phyloP scores from a whole-genome alignment of 352 stramenopile species.

The Globisporangium viniferum region DNA sequence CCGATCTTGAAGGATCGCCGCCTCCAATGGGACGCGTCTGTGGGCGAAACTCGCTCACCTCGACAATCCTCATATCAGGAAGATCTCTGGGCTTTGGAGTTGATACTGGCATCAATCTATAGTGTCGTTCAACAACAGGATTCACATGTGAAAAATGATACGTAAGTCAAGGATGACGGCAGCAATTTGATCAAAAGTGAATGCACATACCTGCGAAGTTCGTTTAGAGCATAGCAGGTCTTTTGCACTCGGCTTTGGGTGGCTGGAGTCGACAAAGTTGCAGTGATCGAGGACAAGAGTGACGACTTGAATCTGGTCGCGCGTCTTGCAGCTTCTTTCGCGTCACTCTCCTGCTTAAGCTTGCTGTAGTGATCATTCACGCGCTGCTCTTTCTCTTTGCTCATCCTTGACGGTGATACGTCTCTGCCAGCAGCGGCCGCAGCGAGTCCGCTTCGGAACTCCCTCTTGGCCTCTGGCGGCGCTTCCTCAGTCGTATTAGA shows the following conservation, averaged over 20 bases:
- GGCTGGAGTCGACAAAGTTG: constrained; percentile 13
- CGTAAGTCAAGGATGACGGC: neutral
- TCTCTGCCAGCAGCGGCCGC: neutral
- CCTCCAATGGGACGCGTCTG: constrained; percentile 12
- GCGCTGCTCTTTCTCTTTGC: constrained; percentile 47
- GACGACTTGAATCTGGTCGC: constrained; percentile 53
- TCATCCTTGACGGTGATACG: constrained; percentile 14
- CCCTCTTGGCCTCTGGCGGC: constrained; percentile 3
- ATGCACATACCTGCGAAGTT: constrained; percentile 46
- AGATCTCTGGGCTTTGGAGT: constrained; percentile 47
- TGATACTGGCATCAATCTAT: constrained; percentile 30
- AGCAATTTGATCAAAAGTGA: neutral
- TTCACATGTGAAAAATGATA: neutral
- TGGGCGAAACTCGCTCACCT: constrained; percentile 48
- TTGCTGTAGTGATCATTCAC: constrained; percentile 53
- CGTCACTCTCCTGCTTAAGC: constrained; percentile 49
- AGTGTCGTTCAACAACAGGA: neutral
- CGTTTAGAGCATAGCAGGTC: constrained; percentile 44
- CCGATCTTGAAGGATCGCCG: constrained; percentile 8
- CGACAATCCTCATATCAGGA: constrained; percentile 64
- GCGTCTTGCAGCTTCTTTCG: constrained; percentile 36
- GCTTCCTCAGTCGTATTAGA: constrained; percentile 14
- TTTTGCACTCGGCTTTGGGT: constrained; percentile 34
- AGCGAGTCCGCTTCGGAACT: constrained; percentile 8
- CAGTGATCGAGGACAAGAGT: constrained; percentile 31